These are phyloP conservation scores for Candolleomyces efflorescens DNA, from an alignment of 768 basidiomycete species.

Conservation along the genomic window DNA sequence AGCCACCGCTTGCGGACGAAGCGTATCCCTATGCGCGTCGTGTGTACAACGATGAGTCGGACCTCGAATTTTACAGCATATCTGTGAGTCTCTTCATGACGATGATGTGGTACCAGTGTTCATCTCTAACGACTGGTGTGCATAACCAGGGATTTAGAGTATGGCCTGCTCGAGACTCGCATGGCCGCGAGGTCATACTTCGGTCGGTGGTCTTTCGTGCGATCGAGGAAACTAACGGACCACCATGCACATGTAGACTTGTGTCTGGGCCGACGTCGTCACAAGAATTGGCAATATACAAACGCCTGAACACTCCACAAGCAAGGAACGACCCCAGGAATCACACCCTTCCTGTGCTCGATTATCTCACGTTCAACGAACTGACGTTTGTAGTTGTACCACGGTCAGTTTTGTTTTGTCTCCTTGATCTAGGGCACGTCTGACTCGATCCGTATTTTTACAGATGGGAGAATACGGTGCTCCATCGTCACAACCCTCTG, in stretches of 20 bases:
- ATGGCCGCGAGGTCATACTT: slow-evolving; percentile 13
- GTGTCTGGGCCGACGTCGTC: not conserved
- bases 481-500: not conserved
- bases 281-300: not conserved
- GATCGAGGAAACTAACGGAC: too few relatives aligned
- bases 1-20: too few relatives aligned
- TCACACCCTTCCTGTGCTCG: slow-evolving; percentile 12
- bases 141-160: too few relatives aligned
- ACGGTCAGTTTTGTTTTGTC: slow-evolving; percentile 9
- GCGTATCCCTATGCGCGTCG: too few relatives aligned
- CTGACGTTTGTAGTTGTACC: slow-evolving; percentile 14
- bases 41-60: too few relatives aligned
- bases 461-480: slow-evolving; percentile 10
- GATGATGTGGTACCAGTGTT: too few relatives aligned
- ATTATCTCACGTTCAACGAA: slow-evolving; percentile 8
- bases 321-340: slow-evolving; percentile 10
- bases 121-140: too few relatives aligned
- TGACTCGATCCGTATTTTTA: not conserved
- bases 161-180: too few relatives aligned
- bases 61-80: too few relatives aligned
- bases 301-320: slow-evolving; percentile 1
- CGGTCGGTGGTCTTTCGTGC: slow-evolving; percentile 8
- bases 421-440: too few relatives aligned
- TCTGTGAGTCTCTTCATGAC: too few relatives aligned
- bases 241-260: too few relatives aligned